Evolutionary conservation across 2,329 filamentous ascomycete species (phyloP).

Genomic region (Westerdykella sp.): DNA sequence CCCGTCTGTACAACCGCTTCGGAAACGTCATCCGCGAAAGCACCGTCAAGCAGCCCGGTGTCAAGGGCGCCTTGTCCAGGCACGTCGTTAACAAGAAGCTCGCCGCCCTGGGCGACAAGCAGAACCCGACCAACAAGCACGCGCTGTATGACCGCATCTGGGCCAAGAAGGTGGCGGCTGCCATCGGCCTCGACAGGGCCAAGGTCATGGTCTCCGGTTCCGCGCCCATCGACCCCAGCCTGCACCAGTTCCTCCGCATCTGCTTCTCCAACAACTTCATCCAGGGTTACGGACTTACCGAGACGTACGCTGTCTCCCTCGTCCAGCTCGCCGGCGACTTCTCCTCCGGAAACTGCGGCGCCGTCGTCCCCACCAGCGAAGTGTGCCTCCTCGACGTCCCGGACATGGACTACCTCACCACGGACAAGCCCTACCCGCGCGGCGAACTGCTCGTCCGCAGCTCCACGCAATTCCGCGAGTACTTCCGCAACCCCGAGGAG

Average conservation of each 20-base stretch:
- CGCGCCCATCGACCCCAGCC: conserved; percentile 79
- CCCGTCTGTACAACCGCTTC: conserved; percentile 86
- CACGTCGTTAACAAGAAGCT: conserved; percentile 75
- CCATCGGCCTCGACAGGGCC: conserved; percentile 70
- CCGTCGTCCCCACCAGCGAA: conserved; percentile 61
- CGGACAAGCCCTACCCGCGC: conserved; percentile 82
- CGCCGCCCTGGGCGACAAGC: conserved; percentile 65
- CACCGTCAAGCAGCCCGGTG: conserved; percentile 70
- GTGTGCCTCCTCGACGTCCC: conserved; percentile 79
- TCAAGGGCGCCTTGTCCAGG: conserved; percentile 75
- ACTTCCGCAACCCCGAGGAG: conserved; percentile 86
- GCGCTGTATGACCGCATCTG: conserved; percentile 80
- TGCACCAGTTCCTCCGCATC: conserved; percentile 83
- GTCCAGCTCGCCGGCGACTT: conserved; percentile 68
- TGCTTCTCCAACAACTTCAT: conserved; percentile 71
- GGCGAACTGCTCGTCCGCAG: conserved; percentile 85
- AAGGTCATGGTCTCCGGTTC: conserved; percentile 78
- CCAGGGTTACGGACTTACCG: conserved; percentile 91
- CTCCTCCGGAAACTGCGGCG: conserved; percentile 74
- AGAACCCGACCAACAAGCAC: conserved; percentile 71
- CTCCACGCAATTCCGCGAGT: conserved; percentile 73
- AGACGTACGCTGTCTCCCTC: conserved; percentile 75
- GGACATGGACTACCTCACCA: conserved; percentile 85
- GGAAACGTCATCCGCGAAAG: conserved; percentile 72
- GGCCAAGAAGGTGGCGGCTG: conserved; percentile 79